Evolutionary conservation across 2,329 filamentous ascomycete genomes (phyloP).

Genomic region (Claviceps fusiformis): DNA sequence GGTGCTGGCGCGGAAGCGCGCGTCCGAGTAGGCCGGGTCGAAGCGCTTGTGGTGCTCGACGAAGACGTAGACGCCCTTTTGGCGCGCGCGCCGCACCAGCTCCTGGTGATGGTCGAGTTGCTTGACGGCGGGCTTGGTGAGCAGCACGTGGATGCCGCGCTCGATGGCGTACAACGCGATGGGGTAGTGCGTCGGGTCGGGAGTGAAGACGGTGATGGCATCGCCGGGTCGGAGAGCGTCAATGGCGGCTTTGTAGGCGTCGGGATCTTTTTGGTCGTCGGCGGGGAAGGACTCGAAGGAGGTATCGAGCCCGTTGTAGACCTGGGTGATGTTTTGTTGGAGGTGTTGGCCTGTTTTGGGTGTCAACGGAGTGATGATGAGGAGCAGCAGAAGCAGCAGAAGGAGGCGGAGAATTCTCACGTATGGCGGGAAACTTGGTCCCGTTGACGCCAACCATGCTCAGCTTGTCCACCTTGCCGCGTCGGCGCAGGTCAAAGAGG

Average conservation of each 20-base stretch:
- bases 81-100: constrained; percentile 57
- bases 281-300: constrained; percentile 73
- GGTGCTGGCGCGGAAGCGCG: constrained; percentile 58
- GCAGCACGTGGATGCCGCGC: constrained; percentile 74
- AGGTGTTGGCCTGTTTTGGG: constrained; percentile 57
- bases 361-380: neutral
- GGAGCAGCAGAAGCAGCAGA: neutral
- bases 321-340: constrained; percentile 71
- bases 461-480: constrained; percentile 76
- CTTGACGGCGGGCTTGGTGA: constrained; percentile 91
- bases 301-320: constrained; percentile 80
- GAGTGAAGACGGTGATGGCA: constrained; percentile 92
- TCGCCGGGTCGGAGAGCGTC: constrained; percentile 69
- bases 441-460: constrained; percentile 86
- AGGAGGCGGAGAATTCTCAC: constrained; percentile 31
- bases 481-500: constrained; percentile 73
- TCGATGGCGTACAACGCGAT: constrained; percentile 89
- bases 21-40: constrained; percentile 86
- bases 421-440: constrained; percentile 80
- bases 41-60: constrained; percentile 95
- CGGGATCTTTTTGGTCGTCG: constrained; percentile 58
- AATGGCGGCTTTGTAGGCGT: constrained; percentile 80
- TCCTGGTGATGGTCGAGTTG: constrained; percentile 65
- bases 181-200: constrained; percentile 82
- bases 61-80: constrained; percentile 76